Conservation (phyloP, 305 asterid species). For the Rubia tinctorum region DNA sequence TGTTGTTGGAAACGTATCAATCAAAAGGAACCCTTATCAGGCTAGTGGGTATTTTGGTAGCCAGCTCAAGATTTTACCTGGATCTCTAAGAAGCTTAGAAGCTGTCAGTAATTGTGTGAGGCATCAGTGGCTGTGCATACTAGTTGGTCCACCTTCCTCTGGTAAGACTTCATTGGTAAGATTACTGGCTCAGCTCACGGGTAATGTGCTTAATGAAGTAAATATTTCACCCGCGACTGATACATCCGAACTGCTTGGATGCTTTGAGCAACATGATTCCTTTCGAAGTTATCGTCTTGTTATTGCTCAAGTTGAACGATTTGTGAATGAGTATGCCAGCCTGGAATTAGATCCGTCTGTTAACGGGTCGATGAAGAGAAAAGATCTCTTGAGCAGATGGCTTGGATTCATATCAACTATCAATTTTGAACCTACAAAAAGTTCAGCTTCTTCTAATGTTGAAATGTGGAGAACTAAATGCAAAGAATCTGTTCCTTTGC, state of each 20-base stretch:
- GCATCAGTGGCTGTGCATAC: conserved; percentile 91
- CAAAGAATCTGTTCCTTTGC: conserved; percentile 40
- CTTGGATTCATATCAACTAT: conserved; percentile 55
- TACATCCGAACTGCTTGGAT: conserved; percentile 95
- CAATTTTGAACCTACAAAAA: conserved; percentile 30
- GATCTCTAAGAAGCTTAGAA: conserved; percentile 66
- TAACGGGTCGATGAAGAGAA: conserved; percentile 38
- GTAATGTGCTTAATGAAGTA: conserved; percentile 77
- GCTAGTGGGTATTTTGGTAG: conserved; percentile 39
- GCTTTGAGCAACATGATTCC: conserved; percentile 92
- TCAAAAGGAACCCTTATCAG: conserved; percentile 54
- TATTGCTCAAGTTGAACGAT: conserved; percentile 65
- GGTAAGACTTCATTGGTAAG: conserved; percentile 92
- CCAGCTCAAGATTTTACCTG: conserved; percentile 74
- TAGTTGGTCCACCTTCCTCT: conserved; percentile 93
- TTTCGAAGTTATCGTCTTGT: conserved; percentile 70
- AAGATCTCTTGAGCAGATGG: conserved; percentile 61
- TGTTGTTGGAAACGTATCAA: conserved; percentile 55
- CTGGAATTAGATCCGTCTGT: conserved; percentile 53
- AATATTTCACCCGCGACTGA: conserved; percentile 97
- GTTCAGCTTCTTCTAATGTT: conserved; percentile 33
- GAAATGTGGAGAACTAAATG: conserved; percentile 44
- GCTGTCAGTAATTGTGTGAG: conserved; percentile 67
- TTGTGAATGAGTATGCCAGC: conserved; percentile 70
- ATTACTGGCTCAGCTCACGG: conserved; percentile 84